phyloP scores from a whole-genome alignment of 2,329 filamentous ascomycete species.

The Cladosporium phlei region DNA sequence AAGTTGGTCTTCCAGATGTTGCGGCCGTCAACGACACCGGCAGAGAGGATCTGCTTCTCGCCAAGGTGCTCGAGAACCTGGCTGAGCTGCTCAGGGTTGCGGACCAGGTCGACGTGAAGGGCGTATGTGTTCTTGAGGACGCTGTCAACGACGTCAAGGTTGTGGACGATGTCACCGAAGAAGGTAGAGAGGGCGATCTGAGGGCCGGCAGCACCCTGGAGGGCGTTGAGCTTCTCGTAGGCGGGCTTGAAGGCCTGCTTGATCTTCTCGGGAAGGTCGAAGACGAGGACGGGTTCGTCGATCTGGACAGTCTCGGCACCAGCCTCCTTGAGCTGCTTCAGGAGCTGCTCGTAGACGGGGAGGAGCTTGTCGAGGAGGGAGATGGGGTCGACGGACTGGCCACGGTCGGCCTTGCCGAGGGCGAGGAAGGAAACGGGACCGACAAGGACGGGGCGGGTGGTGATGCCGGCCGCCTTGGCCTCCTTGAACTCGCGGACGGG shows the following conservation, averaged over 20 bases:
- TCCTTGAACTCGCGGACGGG: conserved; percentile 90
- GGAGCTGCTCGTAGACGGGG: conserved; percentile 89
- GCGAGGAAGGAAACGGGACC: conserved; percentile 96
- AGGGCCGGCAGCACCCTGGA: conserved; percentile 71
- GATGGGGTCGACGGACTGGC: conserved; percentile 87
- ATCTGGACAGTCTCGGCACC: conserved; percentile 97
- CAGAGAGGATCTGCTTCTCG: conserved; percentile 83
- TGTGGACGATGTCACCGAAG: conserved; percentile 99
- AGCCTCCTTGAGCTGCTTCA: conserved; percentile 88
- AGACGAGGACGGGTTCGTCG: conserved; percentile 94
- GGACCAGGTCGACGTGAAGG: conserved; percentile 92
- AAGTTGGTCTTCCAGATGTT: conserved; percentile 99
- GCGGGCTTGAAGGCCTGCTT: conserved; percentile 98
- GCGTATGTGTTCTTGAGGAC: conserved; percentile 68
- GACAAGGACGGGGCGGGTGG: conserved; percentile 87
- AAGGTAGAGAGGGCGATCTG: conserved; percentile 91
- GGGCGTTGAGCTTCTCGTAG: conserved; percentile 78
- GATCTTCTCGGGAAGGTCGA: conserved; percentile 81
- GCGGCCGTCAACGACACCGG: conserved; percentile 94
- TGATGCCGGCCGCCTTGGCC: conserved; percentile 94
- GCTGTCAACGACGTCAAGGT: conserved; percentile 77
- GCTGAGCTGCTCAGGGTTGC: conserved; percentile 95
- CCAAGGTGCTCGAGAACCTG: conserved; percentile 77
- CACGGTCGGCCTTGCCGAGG: conserved; percentile 97
- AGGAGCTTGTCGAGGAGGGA: conserved; percentile 88